These are phyloP conservation scores for Thermothielavioides terrestris DNA, from an alignment of 495 filamentous ascomycete species.

Conservation along the genomic window DNA sequence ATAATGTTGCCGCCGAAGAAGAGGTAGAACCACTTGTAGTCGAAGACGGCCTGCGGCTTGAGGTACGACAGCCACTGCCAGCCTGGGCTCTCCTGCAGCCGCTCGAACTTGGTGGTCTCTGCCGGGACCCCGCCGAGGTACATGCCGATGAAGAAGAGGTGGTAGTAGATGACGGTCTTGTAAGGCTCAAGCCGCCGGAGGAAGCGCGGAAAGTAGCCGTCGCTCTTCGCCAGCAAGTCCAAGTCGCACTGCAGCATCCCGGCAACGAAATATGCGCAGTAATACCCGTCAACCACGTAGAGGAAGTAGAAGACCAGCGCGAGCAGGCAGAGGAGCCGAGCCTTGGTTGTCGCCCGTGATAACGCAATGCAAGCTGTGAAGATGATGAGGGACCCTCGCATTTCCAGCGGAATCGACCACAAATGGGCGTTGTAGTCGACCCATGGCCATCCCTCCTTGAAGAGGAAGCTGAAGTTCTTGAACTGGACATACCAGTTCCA, in stretches of 20 bases:
- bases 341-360: constrained; percentile 29
- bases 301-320: constrained; percentile 31
- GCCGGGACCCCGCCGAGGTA: constrained; percentile 44
- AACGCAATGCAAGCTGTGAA: constrained; percentile 37
- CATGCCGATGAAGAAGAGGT: constrained; percentile 36
- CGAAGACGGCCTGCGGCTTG: constrained; percentile 46
- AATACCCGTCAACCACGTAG: constrained; percentile 42
- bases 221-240: constrained; percentile 32
- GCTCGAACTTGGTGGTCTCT: constrained; percentile 24
- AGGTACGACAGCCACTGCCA: constrained; percentile 42
- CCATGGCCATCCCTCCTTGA: constrained; percentile 31
- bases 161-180: constrained; percentile 40
- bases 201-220: constrained; percentile 30
- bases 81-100: constrained; percentile 30
- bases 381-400: constrained; percentile 38
- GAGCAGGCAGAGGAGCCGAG: constrained; percentile 28
- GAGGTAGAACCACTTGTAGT: constrained; percentile 43
- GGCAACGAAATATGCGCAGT: constrained; percentile 38
- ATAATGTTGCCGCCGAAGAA: constrained; percentile 47
- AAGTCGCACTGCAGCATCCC: constrained; percentile 45
- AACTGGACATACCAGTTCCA: constrained; percentile 49
- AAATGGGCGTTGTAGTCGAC: constrained; percentile 32
- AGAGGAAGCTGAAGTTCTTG: constrained; percentile 52
- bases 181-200: constrained; percentile 32
- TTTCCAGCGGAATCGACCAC: constrained; percentile 39